phyloP scores from a whole-genome alignment of 306 rosid genomes.

The Mucuna pruriens region DNA sequence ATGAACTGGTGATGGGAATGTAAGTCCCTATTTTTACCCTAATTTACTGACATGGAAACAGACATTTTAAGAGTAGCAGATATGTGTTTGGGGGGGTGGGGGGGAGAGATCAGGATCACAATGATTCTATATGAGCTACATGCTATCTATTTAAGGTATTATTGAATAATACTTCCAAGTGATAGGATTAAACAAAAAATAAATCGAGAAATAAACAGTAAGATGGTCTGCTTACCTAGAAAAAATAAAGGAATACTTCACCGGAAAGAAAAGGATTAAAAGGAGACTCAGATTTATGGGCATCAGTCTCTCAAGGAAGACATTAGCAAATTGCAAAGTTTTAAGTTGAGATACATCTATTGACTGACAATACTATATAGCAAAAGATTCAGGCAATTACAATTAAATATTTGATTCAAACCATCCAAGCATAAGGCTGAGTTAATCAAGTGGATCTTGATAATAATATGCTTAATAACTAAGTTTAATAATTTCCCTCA shows the following conservation, averaged over 20 bases:
- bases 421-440: neutral
- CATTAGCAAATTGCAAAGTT: neutral
- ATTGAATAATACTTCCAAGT: neutral
- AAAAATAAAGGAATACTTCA: neutral
- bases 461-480: neutral
- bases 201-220: neutral
- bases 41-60: neutral
- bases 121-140: neutral
- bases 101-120: neutral
- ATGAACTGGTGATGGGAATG: too few species aligned
- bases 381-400: neutral
- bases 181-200: neutral
- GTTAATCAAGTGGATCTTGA: neutral
- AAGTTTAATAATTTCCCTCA: neutral
- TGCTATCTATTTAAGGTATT: neutral
- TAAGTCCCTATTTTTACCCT: neutral
- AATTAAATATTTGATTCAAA: neutral
- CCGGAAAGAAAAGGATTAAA: neutral
- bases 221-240: neutral
- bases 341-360: neutral
- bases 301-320: neutral
- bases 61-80: too few species aligned
- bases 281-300: neutral
- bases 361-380: neutral
- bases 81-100: neutral